Conservation (phyloP, 2,329 filamentous ascomycete genomes). For the Beauveria medogensis region DNA sequence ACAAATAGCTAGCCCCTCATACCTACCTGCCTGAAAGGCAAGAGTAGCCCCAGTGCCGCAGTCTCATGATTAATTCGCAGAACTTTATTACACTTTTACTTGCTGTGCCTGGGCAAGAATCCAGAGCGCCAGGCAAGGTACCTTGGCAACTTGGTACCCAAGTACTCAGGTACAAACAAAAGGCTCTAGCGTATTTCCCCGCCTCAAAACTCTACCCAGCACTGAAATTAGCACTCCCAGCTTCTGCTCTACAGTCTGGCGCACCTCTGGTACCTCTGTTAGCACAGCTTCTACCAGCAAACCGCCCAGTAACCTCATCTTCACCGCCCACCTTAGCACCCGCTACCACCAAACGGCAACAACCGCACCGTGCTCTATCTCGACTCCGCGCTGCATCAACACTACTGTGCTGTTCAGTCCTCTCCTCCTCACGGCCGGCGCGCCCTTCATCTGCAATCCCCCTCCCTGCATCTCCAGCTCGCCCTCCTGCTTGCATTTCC, state of each 20-base stretch:
- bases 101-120: neutral
- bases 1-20: neutral
- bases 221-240: no score
- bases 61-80: neutral
- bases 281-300: neutral
- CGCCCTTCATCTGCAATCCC: constrained; percentile 1
- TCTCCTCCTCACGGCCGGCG: constrained; percentile 1
- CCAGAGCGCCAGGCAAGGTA: neutral
- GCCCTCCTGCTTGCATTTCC: neutral
- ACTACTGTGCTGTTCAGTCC: neutral
- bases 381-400: constrained; percentile 6
- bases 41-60: neutral
- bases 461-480: neutral
- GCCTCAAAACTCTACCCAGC: neutral
- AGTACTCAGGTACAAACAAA: no score
- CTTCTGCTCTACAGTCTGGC: no score
- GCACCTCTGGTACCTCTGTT: neutral
- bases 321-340: neutral
- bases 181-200: neutral
- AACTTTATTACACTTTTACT: neutral
- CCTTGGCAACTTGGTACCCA: neutral
- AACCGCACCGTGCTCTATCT: neutral
- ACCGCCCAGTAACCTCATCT: neutral
- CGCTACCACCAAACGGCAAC: neutral
- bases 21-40: neutral